Evolutionary conservation across 805 yeast species (phyloP).

Genomic region (Yamadazyma paraphyllophila): DNA sequence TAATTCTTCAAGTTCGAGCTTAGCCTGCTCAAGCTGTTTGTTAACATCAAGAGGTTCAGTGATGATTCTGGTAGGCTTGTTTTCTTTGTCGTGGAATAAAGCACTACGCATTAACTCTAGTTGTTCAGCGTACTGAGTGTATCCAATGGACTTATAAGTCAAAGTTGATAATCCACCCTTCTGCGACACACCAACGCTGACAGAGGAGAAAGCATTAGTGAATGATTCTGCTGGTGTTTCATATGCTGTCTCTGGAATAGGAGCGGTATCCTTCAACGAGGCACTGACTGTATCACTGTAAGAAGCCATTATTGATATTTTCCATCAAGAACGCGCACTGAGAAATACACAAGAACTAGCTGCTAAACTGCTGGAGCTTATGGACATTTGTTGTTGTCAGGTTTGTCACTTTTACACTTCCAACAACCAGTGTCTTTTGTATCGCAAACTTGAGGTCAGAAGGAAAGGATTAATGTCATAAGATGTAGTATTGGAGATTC

Average conservation of each 20-base stretch:
- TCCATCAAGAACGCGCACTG: background rate
- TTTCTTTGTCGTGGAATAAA: constrained; percentile 17
- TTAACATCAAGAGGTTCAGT: constrained; percentile 19
- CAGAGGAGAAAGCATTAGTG: constrained; percentile 27
- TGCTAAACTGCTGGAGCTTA: too few relatives aligned
- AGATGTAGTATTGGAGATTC: background rate
- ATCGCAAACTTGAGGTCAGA: too few relatives aligned
- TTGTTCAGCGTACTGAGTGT: constrained; percentile 35
- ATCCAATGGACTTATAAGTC: constrained; percentile 40
- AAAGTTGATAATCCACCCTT: constrained; percentile 43
- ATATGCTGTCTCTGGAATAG: constrained; percentile 15
- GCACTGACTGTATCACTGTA: constrained; percentile 13
- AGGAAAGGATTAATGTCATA: background rate
- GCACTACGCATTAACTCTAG: constrained; percentile 30
- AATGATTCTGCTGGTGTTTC: constrained; percentile 20
- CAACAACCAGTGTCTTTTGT: too few relatives aligned
- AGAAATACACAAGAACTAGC: background rate
- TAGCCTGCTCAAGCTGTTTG: constrained; percentile 18
- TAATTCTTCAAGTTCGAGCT: constrained; percentile 20
- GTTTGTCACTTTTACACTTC: too few relatives aligned
- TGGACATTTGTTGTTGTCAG: too few relatives aligned
- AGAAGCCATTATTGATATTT: constrained; percentile 3
- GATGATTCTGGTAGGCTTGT: constrained; percentile 15
- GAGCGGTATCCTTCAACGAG: constrained; percentile 5
- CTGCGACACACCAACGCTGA: constrained; percentile 37